Evolutionary conservation across 768 basidiomycete genomes (phyloP).

Genomic region (Lactarius akahatsu): DNA sequence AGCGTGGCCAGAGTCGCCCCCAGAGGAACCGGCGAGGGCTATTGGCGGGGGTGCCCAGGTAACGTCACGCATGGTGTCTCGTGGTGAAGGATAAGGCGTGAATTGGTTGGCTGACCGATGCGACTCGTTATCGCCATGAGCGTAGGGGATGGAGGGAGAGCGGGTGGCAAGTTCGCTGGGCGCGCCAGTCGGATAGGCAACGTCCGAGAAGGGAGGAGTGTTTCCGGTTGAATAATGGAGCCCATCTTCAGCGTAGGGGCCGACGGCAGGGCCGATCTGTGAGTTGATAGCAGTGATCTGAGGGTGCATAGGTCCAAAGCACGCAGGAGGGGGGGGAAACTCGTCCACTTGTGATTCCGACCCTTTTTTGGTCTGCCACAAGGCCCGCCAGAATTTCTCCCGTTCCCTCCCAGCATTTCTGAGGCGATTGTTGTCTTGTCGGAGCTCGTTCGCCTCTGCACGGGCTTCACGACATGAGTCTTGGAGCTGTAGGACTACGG

Average conservation of each 20-base stretch:
- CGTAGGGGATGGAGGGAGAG: slow-evolving; percentile 47
- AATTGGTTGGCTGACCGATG: slow-evolving; percentile 54
- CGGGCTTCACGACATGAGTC: slow-evolving; percentile 73
- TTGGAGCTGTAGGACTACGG: slow-evolving; percentile 81
- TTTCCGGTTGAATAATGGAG: slow-evolving; percentile 53
- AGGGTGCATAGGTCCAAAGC: slow-evolving; percentile 31
- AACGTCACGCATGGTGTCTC: slow-evolving; percentile 34
- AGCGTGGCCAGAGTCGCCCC: slow-evolving; percentile 43
- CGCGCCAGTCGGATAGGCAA: slow-evolving; percentile 45
- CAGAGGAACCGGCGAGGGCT: slow-evolving; percentile 39
- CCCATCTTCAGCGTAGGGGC: slow-evolving; percentile 44
- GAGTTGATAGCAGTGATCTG: slow-evolving; percentile 32
- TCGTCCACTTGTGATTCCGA: slow-evolving; percentile 29
- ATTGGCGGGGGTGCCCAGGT: slow-evolving; percentile 31
- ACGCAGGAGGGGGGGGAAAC: slow-evolving; percentile 28
- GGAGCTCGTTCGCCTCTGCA: slow-evolving; percentile 58
- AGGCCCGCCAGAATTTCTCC: slow-evolving; percentile 68
- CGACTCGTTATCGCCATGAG: slow-evolving; percentile 38
- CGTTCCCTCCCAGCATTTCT: slow-evolving; percentile 66
- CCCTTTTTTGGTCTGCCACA: slow-evolving; percentile 64
- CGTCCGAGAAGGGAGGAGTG: slow-evolving; percentile 42
- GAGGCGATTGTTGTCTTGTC: slow-evolving; percentile 63
- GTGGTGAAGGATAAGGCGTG: slow-evolving; percentile 41
- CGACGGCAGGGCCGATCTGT: slow-evolving; percentile 33
- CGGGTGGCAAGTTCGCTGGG: slow-evolving; percentile 45